These are phyloP conservation scores for Myriosclerotinia curreyana DNA, from an alignment of 2,329 filamentous ascomycete species.

Conservation along the genomic window DNA sequence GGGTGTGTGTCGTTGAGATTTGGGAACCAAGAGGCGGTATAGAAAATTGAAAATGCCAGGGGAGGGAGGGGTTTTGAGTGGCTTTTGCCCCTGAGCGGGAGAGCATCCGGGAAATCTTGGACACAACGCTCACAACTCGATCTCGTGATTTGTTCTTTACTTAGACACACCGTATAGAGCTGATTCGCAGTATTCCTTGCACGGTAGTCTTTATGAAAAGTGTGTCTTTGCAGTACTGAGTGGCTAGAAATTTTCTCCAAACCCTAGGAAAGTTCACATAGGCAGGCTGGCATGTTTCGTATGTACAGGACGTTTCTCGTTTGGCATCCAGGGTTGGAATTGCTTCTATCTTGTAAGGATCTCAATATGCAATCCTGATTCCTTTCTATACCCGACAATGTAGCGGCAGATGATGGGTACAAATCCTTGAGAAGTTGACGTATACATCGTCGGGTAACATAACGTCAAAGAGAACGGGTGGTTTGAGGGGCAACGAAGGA, in stretches of 20 bases:
- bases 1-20: constrained; percentile 4
- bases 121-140: background rate
- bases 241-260: background rate
- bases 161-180: constrained; percentile 3
- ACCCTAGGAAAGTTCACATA: background rate
- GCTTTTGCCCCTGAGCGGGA: constrained; percentile 22
- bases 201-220: constrained; percentile 9
- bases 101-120: constrained; percentile 23
- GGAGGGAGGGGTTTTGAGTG: constrained; percentile 13
- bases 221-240: background rate
- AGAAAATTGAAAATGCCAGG: background rate
- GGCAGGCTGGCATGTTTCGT: background rate
- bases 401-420: background rate
- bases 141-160: constrained; percentile 14
- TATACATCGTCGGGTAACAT: background rate
- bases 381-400: background rate
- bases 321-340: background rate
- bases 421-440: constrained; percentile 1
- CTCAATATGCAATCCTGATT: background rate
- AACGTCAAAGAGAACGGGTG: background rate
- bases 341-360: background rate
- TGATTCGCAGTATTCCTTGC: constrained; percentile 3
- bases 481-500: background rate
- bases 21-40: constrained; percentile 15
- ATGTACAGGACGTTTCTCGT: background rate